Conservation (phyloP, 2,329 filamentous ascomycete species). For the Tolypocladium cylindrosporum region DNA sequence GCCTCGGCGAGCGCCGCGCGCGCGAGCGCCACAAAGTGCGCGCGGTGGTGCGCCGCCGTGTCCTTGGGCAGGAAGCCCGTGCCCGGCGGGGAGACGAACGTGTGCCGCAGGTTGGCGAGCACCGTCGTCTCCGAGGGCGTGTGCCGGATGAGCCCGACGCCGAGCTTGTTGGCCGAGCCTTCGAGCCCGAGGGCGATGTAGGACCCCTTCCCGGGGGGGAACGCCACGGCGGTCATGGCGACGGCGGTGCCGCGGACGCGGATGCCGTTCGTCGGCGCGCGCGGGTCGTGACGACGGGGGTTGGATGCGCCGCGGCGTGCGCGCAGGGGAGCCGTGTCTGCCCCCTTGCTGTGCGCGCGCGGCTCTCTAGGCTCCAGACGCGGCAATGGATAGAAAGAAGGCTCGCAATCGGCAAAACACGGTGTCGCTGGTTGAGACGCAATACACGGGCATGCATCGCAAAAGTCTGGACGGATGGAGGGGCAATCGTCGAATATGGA, state of each 20-base stretch:
- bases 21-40: conserved; percentile 74
- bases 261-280: neutral
- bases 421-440: neutral
- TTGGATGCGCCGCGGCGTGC: neutral
- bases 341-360: neutral
- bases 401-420: neutral
- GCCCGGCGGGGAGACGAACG: conserved; percentile 83
- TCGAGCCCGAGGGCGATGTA: conserved; percentile 57
- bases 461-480: neutral
- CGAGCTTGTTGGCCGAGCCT: conserved; percentile 96
- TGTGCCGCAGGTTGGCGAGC: conserved; percentile 90
- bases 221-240: conserved; percentile 14
- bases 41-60: conserved; percentile 83
- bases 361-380: neutral
- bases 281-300: neutral
- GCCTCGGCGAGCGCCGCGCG: conserved; percentile 69
- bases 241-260: neutral
- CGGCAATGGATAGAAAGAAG: neutral
- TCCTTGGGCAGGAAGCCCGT: conserved; percentile 95
- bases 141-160: conserved; percentile 85
- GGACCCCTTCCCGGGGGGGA: conserved; percentile 18
- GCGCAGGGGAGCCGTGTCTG: neutral
- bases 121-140: conserved; percentile 48
- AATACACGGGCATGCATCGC: neutral
- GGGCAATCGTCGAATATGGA: neutral